A percentile compares a stretch with the other conserved stretches of the same genome.
Evolutionary conservation across 108 stramenopile genomes (phyloP).

Genomic region (Licmophora abbreviata): DNA sequence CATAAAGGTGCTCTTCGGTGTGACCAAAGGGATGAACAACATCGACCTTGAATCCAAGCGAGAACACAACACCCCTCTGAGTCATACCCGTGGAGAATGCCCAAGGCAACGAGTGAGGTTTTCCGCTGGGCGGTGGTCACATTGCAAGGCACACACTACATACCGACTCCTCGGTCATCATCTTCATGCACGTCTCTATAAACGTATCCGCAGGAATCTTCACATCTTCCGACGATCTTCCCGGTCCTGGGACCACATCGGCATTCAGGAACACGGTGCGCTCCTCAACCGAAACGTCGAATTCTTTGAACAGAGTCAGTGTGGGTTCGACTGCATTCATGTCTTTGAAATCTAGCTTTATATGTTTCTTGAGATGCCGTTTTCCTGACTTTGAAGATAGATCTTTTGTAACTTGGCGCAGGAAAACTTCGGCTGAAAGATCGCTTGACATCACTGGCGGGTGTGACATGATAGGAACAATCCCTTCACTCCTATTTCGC

Average conservation of each 20-base stretch:
- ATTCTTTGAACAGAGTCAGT: slow-evolving; percentile 8
- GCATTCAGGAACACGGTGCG: slow-evolving; percentile 33
- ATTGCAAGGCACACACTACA: too few relatives aligned
- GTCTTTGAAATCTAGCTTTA: slow-evolving; percentile 54
- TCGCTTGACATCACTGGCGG: slow-evolving; percentile 27
- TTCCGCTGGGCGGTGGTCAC: too few relatives aligned
- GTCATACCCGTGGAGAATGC: too few relatives aligned
- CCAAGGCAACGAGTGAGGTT: too few relatives aligned
- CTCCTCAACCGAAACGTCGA: not conserved
- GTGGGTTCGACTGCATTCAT: slow-evolving; percentile 24
- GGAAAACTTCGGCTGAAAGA: slow-evolving; percentile 19
- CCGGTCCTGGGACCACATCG: slow-evolving; percentile 41
- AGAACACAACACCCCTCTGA: slow-evolving; percentile 14
- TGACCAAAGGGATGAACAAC: slow-evolving; percentile 12
- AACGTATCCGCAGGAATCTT: slow-evolving; percentile 19
- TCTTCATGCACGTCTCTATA: slow-evolving; percentile 20
- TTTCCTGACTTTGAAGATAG: not conserved
- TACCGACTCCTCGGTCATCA: too few relatives aligned
- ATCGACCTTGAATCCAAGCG: slow-evolving; percentile 31
- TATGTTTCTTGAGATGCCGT: slow-evolving; percentile 19
- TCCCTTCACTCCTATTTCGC: not conserved
- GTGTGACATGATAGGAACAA: slow-evolving; percentile 27
- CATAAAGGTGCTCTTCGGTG: slow-evolving; percentile 9
- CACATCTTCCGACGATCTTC: slow-evolving; percentile 2
- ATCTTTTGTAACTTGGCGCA: too few relatives aligned